Conservation (phyloP, 805 yeast genomes). For the Grigorovia yakushimaensis region DNA sequence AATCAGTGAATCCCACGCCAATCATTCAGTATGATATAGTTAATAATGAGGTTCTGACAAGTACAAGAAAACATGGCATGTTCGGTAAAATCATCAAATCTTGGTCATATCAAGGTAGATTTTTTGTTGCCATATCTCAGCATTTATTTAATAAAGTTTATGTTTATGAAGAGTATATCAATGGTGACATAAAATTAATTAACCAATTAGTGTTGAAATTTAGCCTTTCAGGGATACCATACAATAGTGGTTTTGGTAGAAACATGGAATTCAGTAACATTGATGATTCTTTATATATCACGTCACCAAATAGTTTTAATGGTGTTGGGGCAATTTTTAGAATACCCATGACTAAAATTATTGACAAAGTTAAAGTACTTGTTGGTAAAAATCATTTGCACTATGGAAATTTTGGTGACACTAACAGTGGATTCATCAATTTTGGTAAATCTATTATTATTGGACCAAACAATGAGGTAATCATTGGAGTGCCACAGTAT, state of each 20-base stretch:
- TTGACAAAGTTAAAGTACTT: not conserved
- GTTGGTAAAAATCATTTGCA: not conserved
- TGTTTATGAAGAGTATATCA: constrained; percentile 12
- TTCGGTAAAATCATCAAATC: constrained; percentile 13
- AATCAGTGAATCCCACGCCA: not conserved
- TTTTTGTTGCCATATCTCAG: constrained; percentile 17
- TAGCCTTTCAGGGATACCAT: constrained; percentile 13
- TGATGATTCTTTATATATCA: constrained; percentile 24
- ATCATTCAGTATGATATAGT: not conserved
- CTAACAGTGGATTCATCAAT: constrained; percentile 31
- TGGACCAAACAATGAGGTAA: constrained; percentile 19
- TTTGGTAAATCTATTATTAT: constrained; percentile 35
- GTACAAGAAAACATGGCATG: constrained; percentile 17
- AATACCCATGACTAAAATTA: constrained; percentile 9
- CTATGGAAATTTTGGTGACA: not conserved
- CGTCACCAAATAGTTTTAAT: constrained; percentile 34
- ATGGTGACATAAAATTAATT: not conserved
- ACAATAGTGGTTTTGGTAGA: constrained; percentile 29
- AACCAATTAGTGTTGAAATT: not conserved
- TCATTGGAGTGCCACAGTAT: constrained; percentile 33
- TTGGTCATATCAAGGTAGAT: constrained; percentile 7
- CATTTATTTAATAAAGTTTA: constrained; percentile 15
- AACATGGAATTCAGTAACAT: constrained; percentile 10
- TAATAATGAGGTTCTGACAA: not conserved
- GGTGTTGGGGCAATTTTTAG: constrained; percentile 39